These are phyloP conservation scores for Saccharata proteae DNA, from an alignment of 2,329 filamentous ascomycete species.

Conservation along the genomic window DNA sequence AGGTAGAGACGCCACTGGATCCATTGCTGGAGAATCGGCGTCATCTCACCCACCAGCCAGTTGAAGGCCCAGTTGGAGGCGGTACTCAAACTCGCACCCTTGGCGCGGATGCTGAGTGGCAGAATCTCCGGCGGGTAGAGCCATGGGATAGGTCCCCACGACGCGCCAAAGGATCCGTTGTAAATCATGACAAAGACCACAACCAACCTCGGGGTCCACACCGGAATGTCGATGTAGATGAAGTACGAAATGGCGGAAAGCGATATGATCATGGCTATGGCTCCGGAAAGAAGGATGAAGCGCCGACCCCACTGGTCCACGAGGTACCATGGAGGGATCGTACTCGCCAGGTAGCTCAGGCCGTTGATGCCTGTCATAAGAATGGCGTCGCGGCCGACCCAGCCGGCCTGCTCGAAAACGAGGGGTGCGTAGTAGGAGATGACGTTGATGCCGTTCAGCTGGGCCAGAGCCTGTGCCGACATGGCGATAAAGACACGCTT, in stretches of 20 bases:
- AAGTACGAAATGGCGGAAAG: slow-evolving; percentile 90
- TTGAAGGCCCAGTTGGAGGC: slow-evolving; percentile 98
- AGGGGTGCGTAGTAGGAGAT: slow-evolving; percentile 97
- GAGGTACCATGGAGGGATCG: slow-evolving; percentile 92
- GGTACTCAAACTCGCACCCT: slow-evolving; percentile 91
- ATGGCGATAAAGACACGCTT: slow-evolving; percentile 96
- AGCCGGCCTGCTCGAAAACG: slow-evolving; percentile 95
- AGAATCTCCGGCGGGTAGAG: slow-evolving; percentile 98
- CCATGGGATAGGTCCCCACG: slow-evolving; percentile 98
- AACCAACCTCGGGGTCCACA: slow-evolving; percentile 67
- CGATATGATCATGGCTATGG: slow-evolving; percentile 77
- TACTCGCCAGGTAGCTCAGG: slow-evolving; percentile 80
- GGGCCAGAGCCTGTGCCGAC: slow-evolving; percentile 91
- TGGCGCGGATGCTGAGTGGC: slow-evolving; percentile 89
- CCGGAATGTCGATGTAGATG: slow-evolving; percentile 67
- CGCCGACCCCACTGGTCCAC: slow-evolving; percentile 87
- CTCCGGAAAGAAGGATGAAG: slow-evolving; percentile 79
- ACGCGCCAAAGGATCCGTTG: slow-evolving; percentile 91
- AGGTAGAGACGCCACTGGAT: slow-evolving; percentile 93
- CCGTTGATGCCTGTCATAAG: slow-evolving; percentile 97
- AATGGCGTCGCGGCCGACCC: slow-evolving; percentile 79
- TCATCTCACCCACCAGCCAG: slow-evolving; percentile 92
- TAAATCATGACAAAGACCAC: slow-evolving; percentile 97
- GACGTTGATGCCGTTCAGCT: slow-evolving; percentile 98
- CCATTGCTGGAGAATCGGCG: slow-evolving; percentile 78